These are phyloP conservation scores for Urochloa ruziziensis DNA, from an alignment of 176 grass and related monocot genomes.

Conservation along the genomic window DNA sequence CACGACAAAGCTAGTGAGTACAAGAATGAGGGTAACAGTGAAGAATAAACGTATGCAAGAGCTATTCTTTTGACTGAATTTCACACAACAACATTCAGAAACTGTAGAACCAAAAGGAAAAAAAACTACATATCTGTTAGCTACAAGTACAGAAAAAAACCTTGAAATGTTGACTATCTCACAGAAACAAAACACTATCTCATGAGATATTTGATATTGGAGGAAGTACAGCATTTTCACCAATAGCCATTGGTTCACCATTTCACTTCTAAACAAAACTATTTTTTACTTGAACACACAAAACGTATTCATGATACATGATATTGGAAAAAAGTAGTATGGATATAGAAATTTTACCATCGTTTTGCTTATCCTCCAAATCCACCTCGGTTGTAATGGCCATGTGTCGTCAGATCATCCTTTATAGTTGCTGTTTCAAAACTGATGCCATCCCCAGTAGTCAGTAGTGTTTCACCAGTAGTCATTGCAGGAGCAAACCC, in stretches of 20 bases:
- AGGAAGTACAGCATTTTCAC: no score
- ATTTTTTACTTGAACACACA: no score
- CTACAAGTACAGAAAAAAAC: not conserved
- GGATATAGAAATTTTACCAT: not conserved
- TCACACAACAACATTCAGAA: not conserved
- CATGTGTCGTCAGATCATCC: not conserved
- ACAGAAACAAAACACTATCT: not conserved
- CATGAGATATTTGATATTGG: not conserved
- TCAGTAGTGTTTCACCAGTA: constrained; percentile 35
- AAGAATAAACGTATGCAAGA: not conserved
- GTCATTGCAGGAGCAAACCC: constrained; percentile 44
- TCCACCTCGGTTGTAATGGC: not conserved
- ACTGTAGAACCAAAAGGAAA: not conserved
- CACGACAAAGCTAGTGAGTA: no score
- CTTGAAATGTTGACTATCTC: not conserved
- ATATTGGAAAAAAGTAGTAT: constrained; percentile 46
- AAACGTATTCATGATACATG: no score
- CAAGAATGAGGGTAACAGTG: not conserved
- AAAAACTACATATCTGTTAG: not conserved
- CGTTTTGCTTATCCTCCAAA: not conserved
- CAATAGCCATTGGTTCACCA: no score
- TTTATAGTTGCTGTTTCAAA: not conserved
- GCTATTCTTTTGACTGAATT: not conserved
- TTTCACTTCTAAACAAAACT: no score
- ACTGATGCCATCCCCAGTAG: not conserved